phyloP scores from a whole-genome alignment of 768 basidiomycete genomes.

The Leccinum boreale region DNA sequence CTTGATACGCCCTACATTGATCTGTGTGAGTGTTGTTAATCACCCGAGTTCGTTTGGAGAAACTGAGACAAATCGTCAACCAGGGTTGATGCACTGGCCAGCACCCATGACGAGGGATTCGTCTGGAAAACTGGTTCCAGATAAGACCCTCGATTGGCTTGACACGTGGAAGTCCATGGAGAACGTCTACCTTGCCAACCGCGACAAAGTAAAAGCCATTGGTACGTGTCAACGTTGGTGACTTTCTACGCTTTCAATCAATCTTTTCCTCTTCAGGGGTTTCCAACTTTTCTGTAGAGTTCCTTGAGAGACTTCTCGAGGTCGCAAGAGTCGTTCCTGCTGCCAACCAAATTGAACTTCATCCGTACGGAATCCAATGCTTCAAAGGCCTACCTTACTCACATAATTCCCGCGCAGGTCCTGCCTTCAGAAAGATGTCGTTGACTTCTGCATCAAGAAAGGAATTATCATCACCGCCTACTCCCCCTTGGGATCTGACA shows the following conservation, averaged over 20 bases:
- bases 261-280: conserved; percentile 39
- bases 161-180: conserved; percentile 83
- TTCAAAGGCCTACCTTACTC: background rate
- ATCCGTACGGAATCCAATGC: conserved; percentile 46
- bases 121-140: conserved; percentile 36
- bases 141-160: conserved; percentile 58
- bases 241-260: background rate
- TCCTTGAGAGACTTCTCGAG: conserved; percentile 58
- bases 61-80: background rate
- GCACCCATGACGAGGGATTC: conserved; percentile 60
- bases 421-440: conserved; percentile 27
- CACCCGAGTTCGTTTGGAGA: background rate
- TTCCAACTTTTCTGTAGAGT: conserved; percentile 68
- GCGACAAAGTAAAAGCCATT: conserved; percentile 75
- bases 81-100: conserved; percentile 84
- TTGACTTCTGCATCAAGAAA: conserved; percentile 55
- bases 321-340: conserved; percentile 60
- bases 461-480: conserved; percentile 78
- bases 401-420: background rate
- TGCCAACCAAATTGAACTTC: conserved; percentile 77
- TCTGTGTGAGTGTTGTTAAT: conserved; percentile 48
- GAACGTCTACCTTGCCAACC: conserved; percentile 55
- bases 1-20: conserved; percentile 79
- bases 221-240: conserved; percentile 33
- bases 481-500: conserved; percentile 73